Base-by-base conservation (phyloP, 192 early-diverging fungal genomes). In the Ramicandelaber brevisporus region DNA sequence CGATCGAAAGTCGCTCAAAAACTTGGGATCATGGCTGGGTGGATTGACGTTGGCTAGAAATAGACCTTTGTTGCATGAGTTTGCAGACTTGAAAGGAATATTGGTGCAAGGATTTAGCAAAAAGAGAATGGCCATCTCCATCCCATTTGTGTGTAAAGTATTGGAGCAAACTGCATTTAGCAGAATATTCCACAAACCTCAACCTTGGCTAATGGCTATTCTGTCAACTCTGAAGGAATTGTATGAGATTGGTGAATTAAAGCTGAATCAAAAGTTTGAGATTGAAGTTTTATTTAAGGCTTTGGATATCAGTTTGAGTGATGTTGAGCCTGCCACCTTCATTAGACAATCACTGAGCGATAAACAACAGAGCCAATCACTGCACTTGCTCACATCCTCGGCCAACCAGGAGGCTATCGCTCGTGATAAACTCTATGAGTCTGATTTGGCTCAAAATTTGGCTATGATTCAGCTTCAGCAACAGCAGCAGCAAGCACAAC, bases 111-210 rank as follows among this genome's bases (percentile, higher is more conserved):
- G 92, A 2, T 92, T 73, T 43, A 73, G 73, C 36, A 63, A 57
- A 20, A 68, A 73, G 27, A 51, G 86, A 10, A 56, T 98, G 17
- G 84, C 89, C 57, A 81, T 95, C 9, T 88, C 81, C 3, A 92
- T 98, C 34, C 92, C 92, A 19, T 98, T 98, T 43, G 82, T 89
- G 5, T 98, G 92, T 60, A 92, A 95, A 49, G 80, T 95, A 0
- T 54, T 98, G 27, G 86, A 92, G 38, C 85, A 90, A 46, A 67
- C 74, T 27, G 57, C 57, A 14, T 60, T 63, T 23, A 84, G 73
- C 37, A 78, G 65, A 29, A 71, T 95, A 2, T 98, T 98, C 53
- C 71, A 70, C 30, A 79, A 82, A 6, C 88, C 92, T 17, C 93
- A 90, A 52, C 92, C 92, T 9, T 98, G 92, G 92, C 43, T 98